A percentile compares a stretch with the other conserved stretches of the same genome.
These are phyloP conservation scores for Endogone sp. DNA, from an alignment of 192 early-diverging fungal genomes.

Conservation along the genomic window DNA sequence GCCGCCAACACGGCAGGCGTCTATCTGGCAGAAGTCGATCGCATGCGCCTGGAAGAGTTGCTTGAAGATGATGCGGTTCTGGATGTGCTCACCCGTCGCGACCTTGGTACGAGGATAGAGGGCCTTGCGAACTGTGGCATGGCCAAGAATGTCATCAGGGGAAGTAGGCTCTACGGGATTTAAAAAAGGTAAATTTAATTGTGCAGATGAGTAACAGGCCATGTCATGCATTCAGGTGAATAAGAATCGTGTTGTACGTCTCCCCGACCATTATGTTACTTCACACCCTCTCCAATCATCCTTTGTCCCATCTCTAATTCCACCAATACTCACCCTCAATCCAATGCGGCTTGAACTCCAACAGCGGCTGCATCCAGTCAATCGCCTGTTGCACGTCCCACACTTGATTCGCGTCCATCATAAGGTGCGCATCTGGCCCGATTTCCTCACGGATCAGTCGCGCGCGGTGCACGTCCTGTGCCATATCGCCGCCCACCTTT, in stretches of 20 bases:
- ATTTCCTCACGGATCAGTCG: slow-evolving; percentile 36
- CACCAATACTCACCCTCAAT: slow-evolving; percentile 23
- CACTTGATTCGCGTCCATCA: slow-evolving; percentile 50
- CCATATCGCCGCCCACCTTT: slow-evolving; percentile 35
- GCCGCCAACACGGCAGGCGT: slow-evolving; percentile 34
- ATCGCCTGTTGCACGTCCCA: slow-evolving; percentile 44
- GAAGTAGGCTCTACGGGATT: slow-evolving; percentile 24
- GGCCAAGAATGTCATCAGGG: slow-evolving; percentile 38
- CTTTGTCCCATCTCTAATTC: not conserved
- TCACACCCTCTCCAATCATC: not conserved
- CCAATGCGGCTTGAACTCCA: slow-evolving; percentile 36
- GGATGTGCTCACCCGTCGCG: slow-evolving; percentile 35
- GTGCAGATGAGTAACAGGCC: too few species aligned
- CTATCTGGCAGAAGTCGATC: slow-evolving; percentile 37
- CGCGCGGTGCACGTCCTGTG: slow-evolving; percentile 34
- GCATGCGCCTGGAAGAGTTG: slow-evolving; percentile 37
- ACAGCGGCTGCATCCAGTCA: slow-evolving; percentile 39
- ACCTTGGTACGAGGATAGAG: slow-evolving; percentile 26
- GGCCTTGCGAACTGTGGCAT: slow-evolving; percentile 34
- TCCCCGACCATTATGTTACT: not conserved
- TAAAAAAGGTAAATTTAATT: not conserved
- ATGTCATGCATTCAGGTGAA: too few species aligned
- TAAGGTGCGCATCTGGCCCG: slow-evolving; percentile 34
- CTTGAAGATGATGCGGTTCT: slow-evolving; percentile 36
- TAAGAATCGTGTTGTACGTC: too few species aligned